Evolutionary conservation across 169 alveolate species (phyloP).

Genomic region (Sarcocystis neurona): DNA sequence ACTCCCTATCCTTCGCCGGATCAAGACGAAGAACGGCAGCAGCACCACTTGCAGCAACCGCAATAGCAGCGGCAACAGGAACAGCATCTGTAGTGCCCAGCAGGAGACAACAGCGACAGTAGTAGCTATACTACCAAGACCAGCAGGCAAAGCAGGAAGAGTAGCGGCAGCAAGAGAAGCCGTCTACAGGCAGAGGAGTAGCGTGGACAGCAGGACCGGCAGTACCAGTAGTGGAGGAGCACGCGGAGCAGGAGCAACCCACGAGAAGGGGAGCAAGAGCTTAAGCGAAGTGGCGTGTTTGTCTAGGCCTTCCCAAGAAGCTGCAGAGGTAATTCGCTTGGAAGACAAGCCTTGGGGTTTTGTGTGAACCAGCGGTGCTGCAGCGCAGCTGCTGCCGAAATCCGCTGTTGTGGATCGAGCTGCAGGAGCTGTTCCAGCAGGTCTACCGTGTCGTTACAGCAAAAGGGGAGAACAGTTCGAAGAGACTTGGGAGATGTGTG

Average conservation of each 20-base stretch:
- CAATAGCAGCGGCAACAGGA: too few species aligned
- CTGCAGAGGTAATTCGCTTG: conserved; percentile 63
- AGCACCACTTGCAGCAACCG: too few species aligned
- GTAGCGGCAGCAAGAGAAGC: too few species aligned
- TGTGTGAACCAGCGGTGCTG: conserved; percentile 76
- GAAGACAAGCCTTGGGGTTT: conserved; percentile 66
- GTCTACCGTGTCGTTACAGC: conserved; percentile 62
- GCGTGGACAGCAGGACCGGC: neutral
- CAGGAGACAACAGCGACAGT: too few species aligned
- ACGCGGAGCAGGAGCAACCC: conserved; percentile 13
- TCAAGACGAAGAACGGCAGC: too few species aligned
- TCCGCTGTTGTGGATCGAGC: conserved; percentile 75
- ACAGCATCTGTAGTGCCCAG: too few species aligned
- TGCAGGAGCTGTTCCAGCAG: conserved; percentile 75
- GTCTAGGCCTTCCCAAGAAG: neutral
- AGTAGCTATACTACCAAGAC: too few species aligned
- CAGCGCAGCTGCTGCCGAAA: conserved; percentile 76
- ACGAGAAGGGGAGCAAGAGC: too few species aligned
- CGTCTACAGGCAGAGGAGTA: too few species aligned
- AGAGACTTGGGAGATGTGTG: conserved; percentile 12
- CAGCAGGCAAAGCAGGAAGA: too few species aligned
- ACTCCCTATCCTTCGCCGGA: too few species aligned
- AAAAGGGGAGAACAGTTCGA: conserved; percentile 22
- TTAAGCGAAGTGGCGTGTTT: neutral
- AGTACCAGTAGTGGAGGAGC: neutral